phyloP scores from a whole-genome alignment of 495 filamentous ascomycete species.

The Hypoxylon cercidicola region DNA sequence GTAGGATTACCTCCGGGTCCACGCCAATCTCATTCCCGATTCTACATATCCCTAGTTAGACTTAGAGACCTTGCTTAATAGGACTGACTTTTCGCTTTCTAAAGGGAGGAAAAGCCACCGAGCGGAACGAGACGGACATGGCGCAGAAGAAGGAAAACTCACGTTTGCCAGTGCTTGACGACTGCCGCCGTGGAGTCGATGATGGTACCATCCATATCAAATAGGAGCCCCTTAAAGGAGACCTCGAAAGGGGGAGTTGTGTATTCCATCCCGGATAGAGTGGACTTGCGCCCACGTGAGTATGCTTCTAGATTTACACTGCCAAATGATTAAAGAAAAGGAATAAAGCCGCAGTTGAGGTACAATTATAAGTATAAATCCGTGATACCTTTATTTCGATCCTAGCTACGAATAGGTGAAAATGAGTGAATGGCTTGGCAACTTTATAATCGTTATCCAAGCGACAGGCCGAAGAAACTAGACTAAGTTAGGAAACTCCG shows the following conservation, averaged over 20 bases:
- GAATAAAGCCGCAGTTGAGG: constrained; percentile 4
- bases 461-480: neutral
- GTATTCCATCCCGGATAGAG: constrained; percentile 53
- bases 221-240: constrained; percentile 81
- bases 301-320: constrained; percentile 3
- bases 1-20: constrained; percentile 80
- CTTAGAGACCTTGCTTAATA: constrained; percentile 8
- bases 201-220: constrained; percentile 92
- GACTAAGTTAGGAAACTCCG: constrained; percentile 46
- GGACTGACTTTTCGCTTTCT: neutral
- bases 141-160: constrained; percentile 45
- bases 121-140: neutral
- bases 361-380: neutral
- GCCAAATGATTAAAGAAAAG: neutral
- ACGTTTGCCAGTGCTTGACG: constrained; percentile 91
- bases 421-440: neutral
- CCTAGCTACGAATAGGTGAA: no score
- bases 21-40: constrained; percentile 85
- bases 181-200: constrained; percentile 85
- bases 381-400: no score
- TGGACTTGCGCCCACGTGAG: constrained; percentile 35
- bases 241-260: constrained; percentile 67
- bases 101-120: neutral
- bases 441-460: constrained; percentile 6
- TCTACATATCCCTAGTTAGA: constrained; percentile 55